Conservation (phyloP, 2,329 filamentous ascomycete species). For the Akanthomyces muscarius region DNA sequence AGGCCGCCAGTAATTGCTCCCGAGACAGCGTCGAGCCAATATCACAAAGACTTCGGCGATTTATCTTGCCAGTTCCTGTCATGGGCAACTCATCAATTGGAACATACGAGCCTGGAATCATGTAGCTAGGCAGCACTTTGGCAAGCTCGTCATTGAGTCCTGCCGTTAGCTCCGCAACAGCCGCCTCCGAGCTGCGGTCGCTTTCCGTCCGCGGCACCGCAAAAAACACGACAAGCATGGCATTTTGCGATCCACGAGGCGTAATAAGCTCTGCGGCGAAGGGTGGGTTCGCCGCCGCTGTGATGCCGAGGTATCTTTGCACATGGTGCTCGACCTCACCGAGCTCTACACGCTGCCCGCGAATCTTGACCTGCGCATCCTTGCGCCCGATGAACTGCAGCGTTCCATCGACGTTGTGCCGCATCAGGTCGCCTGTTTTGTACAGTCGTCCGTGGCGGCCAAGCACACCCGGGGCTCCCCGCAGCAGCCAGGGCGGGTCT, state of each 20-base stretch:
- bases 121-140: neutral
- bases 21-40: neutral
- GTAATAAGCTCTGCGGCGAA: neutral
- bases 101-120: neutral
- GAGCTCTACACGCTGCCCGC: slow-evolving; percentile 20
- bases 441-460: slow-evolving; percentile 41
- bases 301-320: neutral
- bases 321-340: slow-evolving; percentile 21
- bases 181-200: neutral
- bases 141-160: neutral
- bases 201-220: neutral
- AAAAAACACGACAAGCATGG: neutral
- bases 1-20: neutral
- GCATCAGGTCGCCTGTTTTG: slow-evolving; percentile 50
- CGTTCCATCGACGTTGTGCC: slow-evolving; percentile 32
- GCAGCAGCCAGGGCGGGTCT: slow-evolving; percentile 32
- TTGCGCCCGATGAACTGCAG: slow-evolving; percentile 19
- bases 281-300: neutral
- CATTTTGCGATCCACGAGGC: neutral
- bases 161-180: neutral
- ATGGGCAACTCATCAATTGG: neutral
- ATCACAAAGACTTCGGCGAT: neutral
- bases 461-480: slow-evolving; percentile 19
- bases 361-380: slow-evolving; percentile 22
- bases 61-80: neutral